Percentiles rank a stretch among this genome's conserved stretches.
Conservation (phyloP, 495 filamentous ascomycete species). For the Talaromyces adpressus region DNA sequence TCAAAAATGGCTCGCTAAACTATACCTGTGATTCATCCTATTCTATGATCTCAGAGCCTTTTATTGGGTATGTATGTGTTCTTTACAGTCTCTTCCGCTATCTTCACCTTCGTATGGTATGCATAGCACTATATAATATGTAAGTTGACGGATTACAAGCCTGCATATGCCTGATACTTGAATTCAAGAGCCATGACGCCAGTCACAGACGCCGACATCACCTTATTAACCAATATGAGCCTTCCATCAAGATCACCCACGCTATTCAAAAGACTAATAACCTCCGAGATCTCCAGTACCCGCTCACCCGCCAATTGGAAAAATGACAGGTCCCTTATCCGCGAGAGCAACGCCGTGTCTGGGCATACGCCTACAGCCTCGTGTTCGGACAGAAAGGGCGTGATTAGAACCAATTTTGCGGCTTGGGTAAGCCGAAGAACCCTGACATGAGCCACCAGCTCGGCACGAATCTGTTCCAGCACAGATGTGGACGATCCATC, state of each 20-base stretch:
- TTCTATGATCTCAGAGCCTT: too few species aligned
- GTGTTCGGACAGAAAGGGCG: slow-evolving; percentile 15
- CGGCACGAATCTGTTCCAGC: slow-evolving; percentile 10
- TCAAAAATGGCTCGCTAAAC: too few species aligned
- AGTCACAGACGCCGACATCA: slow-evolving; percentile 9
- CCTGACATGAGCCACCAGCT: slow-evolving; percentile 15
- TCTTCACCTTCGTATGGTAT: too few species aligned
- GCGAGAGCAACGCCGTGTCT: slow-evolving; percentile 16
- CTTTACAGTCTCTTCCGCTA: too few species aligned
- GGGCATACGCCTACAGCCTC: slow-evolving; percentile 9
- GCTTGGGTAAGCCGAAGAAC: slow-evolving; percentile 14
- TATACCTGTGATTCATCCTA: too few species aligned
- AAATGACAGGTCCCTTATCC: slow-evolving; percentile 19
- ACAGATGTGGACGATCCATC: slow-evolving; percentile 6
- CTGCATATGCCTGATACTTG: slow-evolving; percentile 17
- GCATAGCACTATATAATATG: too few species aligned
- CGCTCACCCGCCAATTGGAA: slow-evolving; percentile 23
- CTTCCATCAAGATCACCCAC: slow-evolving; percentile 19
- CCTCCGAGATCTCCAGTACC: slow-evolving; percentile 15
- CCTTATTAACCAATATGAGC: slow-evolving; percentile 25
- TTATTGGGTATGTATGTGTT: too few species aligned
- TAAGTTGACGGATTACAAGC: too few species aligned
- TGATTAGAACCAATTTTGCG: slow-evolving; percentile 15
- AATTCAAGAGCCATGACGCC: slow-evolving; percentile 17
- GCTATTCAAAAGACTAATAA: slow-evolving; percentile 17